Percentiles rank a stretch among this genome's conserved stretches.
phyloP scores from a whole-genome alignment of 805 yeast species.

The Candida palmyrensis region DNA sequence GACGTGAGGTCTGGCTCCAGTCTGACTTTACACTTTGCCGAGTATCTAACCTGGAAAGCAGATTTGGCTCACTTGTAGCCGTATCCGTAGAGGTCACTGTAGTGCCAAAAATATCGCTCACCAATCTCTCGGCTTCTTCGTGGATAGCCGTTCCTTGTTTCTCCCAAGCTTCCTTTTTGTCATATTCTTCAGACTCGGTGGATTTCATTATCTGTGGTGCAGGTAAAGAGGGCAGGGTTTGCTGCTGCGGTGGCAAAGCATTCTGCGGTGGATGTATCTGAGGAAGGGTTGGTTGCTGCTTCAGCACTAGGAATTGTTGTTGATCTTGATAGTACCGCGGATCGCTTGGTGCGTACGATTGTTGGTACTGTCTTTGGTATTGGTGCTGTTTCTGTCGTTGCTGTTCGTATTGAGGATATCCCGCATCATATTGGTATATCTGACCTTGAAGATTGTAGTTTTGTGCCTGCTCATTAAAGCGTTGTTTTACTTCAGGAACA shows the following conservation, averaged over 20 bases:
- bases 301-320: conserved; percentile 2
- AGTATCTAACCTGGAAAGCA: conserved; percentile 1
- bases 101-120: conserved; percentile 35
- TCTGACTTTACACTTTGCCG: conserved; percentile 16
- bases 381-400: conserved; percentile 3
- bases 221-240: conserved; percentile 2
- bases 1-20: conserved; percentile 9
- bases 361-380: conserved; percentile 8
- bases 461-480: conserved; percentile 18
- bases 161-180: conserved; percentile 36
- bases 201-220: conserved; percentile 2
- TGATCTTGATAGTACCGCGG: conserved; percentile 6
- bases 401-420: conserved; percentile 10
- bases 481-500: conserved; percentile 9
- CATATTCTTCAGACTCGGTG: conserved; percentile 14
- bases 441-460: conserved; percentile 18
- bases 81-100: conserved; percentile 10
- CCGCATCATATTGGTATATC: conserved; percentile 14
- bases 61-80: conserved; percentile 2
- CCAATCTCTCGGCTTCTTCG: conserved; percentile 30
- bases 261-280: background rate
- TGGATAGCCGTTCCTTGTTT: conserved; percentile 15
- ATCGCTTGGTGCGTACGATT: conserved; percentile 2
- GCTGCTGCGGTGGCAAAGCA: background rate
- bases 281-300: background rate